Evolutionary conservation across 75 land plant genomes (phyloP), one percentile per base, ranked within the genome.

Genomic region (Pinus albicaulis): DNA sequence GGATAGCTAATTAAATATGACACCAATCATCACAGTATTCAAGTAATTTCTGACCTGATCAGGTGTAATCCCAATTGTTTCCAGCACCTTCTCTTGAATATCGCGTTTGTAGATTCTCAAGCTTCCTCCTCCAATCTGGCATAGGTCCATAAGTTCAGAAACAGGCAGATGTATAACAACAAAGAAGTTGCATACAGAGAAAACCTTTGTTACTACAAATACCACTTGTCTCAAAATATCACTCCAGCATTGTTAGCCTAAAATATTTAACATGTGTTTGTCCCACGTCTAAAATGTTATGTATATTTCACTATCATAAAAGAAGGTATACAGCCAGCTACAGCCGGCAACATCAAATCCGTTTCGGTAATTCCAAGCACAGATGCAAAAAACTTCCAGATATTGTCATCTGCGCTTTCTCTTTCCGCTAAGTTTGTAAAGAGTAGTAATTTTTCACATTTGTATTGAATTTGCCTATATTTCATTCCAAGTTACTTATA

Each of bases 121-220:
- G 75, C 99, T 96, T 79, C 99, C 99, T 53, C 99, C 99, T 55
- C 99, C 99, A 90, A 96, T 89, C 99, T 96, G 74, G 41, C 57
- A 19, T 11, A 64, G 17, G 31, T 26, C 74, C 36, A 22, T 6
- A 52, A 55, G 25, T 73, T 56, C 61, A 73, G 74, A 61, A 52
- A 60, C 36, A 74, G 0, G 4, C 14, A 8, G 25, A 22, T 34
- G 24, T 28, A 25, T 55, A 41, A 28, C 66, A 72, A 59, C 14
- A 55, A 57, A 57, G 55, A 53, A 44, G 26, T 76, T 57, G 26
- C 25, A 55, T 24, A 20, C 5, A 57, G 64, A 26, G 38, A 70
- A 25, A 70, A 52, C 17, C 41, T 36, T 41, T 11, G 25, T 74
- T 38, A 68, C 11, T 20, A n/a, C 52, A n/a, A 68, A 38, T 23